Evolutionary conservation across 2,329 filamentous ascomycete species (phyloP).

Genomic region (Pseudogymnoascus sp.): DNA sequence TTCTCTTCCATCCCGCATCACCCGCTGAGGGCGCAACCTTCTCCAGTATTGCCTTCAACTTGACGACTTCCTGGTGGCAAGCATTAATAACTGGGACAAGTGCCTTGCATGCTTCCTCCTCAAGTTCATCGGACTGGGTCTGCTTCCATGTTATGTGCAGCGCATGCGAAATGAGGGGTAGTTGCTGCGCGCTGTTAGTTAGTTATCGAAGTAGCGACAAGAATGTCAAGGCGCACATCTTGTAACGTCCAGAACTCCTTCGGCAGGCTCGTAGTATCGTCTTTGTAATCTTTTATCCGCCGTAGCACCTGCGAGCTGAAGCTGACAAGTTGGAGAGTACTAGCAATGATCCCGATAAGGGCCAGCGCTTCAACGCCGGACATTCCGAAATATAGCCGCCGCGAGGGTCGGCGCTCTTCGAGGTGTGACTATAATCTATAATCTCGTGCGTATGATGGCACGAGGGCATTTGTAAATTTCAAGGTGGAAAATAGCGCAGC

Average conservation of each 20-base stretch:
- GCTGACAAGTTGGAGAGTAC: background rate
- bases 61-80: background rate
- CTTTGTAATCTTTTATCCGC: conserved; percentile 3
- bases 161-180: conserved; percentile 2
- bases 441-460: background rate
- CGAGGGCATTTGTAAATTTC: background rate
- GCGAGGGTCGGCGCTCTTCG: background rate
- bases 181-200: background rate
- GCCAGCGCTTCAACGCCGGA: background rate
- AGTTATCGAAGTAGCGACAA: background rate
- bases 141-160: background rate
- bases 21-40: background rate
- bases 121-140: background rate
- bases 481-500: background rate
- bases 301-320: background rate
- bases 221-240: background rate
- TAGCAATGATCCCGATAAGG: background rate
- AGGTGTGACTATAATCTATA: background rate
- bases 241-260: background rate
- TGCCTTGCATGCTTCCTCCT: background rate
- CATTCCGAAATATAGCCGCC: background rate
- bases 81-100: background rate
- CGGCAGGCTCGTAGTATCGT: background rate
- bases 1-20: background rate
- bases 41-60: background rate